A percentile compares a stretch with the other conserved stretches of the same genome.
Conservation (phyloP, 2,329 filamentous ascomycete species). For the Hymenotorrendiella dingleyae region DNA sequence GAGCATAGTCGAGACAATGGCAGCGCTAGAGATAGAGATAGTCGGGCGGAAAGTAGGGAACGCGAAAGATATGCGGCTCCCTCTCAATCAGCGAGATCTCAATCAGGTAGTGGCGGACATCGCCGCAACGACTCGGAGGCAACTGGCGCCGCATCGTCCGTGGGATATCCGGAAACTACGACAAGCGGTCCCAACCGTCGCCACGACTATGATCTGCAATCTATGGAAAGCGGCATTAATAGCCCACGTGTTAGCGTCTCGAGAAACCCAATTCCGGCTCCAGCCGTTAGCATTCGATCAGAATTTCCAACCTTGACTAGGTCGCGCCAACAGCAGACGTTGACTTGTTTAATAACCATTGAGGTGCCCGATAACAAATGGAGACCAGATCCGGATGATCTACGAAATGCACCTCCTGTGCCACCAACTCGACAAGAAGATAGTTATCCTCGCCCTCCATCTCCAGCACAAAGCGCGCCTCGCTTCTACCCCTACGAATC, state of each 20-base stretch:
- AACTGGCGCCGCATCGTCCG: constrained; percentile 67
- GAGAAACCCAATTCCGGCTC: constrained; percentile 84
- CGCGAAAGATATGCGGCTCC: constrained; percentile 35
- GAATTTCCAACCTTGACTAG: constrained; percentile 93
- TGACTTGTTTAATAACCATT: constrained; percentile 90
- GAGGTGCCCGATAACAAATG: constrained; percentile 92
- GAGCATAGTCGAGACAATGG: constrained; percentile 16
- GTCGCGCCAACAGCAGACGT: constrained; percentile 87
- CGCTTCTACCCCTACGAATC: constrained; percentile 69
- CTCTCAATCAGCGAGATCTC: constrained; percentile 17
- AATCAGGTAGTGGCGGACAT: constrained; percentile 42
- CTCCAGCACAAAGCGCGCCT: constrained; percentile 45
- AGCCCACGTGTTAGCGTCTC: constrained; percentile 62
- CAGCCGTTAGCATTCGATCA: constrained; percentile 88
- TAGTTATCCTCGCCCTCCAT: constrained; percentile 49
- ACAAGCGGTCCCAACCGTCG: constrained; percentile 64
- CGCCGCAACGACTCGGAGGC: constrained; percentile 72
- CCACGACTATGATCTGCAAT: constrained; percentile 93
- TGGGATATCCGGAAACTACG: constrained; percentile 72
- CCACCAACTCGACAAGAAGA: constrained; percentile 45
- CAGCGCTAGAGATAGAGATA: constrained; percentile 28
- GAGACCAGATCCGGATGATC: constrained; percentile 77
- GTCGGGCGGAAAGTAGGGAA: constrained; percentile 44
- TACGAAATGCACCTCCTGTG: constrained; percentile 48
- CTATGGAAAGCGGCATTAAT: constrained; percentile 81